Evolutionary conservation across 202 grass and related monocot species (phyloP), one percentile per base, ranked within the genome.

Genomic region (Bolboschoenoplectus hybrid): DNA sequence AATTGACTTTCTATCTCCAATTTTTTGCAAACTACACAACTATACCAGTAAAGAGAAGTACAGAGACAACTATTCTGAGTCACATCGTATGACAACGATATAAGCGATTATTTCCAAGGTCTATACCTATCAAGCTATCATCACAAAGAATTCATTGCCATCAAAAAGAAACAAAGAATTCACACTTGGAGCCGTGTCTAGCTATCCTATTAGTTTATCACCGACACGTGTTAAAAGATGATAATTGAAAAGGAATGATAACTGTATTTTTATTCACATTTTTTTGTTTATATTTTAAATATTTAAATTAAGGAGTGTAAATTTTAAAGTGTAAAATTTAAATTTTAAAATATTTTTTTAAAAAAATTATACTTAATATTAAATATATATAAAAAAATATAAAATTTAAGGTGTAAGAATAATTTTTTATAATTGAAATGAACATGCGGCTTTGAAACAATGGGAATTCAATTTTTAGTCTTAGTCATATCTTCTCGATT

Each of bases 1-100:
- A 76, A 36, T 76, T 76, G 73, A 76, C 47, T 76, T 76, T 76
- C 1, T 3, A 55, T 51, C 26, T 55, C 19, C 8, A 36, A 67
- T 40, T 67, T 67, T 5, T 62, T 20, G 17, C 50, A 50, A 52
- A 52, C 9, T 10, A 53, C 46, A 1, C 41, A 9, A 72, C 47
- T 17, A 40, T 39, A 38, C 19, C 0, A 63, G 36, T 39, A 9
- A 7, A 67, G 34, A 20, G 5, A 20, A 20, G 58, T 38, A 40
- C 32, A 66, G 8, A 10, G 10, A 66, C n/a, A 66, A 38, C 63
- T 5, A 65, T 65, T 36, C 63, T 65, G 14, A 5, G 13, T 46
- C 68, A 44, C 39, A 70, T 44, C n/a, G 3, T 11, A 70, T 44
- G 16, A 45, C 68, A 40, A 72, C 12, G 68, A 45, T 17, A 72